phyloP scores from a whole-genome alignment of 2,329 filamentous ascomycete genomes.

The Epichloe typhina region DNA sequence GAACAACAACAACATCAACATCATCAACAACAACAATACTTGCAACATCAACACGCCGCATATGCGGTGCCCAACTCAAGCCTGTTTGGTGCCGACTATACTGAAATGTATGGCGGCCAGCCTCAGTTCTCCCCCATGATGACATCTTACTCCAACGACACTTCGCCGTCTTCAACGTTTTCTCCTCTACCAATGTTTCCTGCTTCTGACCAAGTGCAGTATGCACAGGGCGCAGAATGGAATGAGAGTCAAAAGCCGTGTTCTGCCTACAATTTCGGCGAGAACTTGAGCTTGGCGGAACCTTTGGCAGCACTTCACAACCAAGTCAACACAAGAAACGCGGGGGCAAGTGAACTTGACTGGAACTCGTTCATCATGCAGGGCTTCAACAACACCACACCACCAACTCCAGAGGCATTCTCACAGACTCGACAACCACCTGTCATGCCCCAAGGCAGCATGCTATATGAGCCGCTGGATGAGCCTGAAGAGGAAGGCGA shows the following conservation, averaged over 20 bases:
- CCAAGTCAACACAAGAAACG: slow-evolving; percentile 4
- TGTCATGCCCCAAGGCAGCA: slow-evolving; percentile 34
- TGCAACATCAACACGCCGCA: slow-evolving; percentile 21
- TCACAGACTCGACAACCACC: slow-evolving; percentile 37
- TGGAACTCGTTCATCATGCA: slow-evolving; percentile 35
- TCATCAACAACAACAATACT: slow-evolving; percentile 10
- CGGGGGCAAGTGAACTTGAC: slow-evolving; percentile 13
- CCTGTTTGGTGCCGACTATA: slow-evolving; percentile 23
- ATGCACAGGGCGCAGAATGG: slow-evolving; percentile 27
- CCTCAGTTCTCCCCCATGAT: slow-evolving; percentile 37
- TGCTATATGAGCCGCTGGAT: slow-evolving; percentile 35
- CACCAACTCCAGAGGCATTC: slow-evolving; percentile 47
- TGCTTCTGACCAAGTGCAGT: slow-evolving; percentile 24
- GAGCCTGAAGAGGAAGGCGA: slow-evolving; percentile 50
- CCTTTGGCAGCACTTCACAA: slow-evolving; percentile 17
- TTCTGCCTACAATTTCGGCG: slow-evolving; percentile 14
- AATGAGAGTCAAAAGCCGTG: slow-evolving; percentile 18
- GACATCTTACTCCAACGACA: slow-evolving; percentile 42
- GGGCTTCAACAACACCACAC: slow-evolving; percentile 35
- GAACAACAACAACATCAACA: not conserved
- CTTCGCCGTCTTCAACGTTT: slow-evolving; percentile 41
- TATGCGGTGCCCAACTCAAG: slow-evolving; percentile 26
- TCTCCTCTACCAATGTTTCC: slow-evolving; percentile 38
- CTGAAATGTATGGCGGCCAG: slow-evolving; percentile 27
- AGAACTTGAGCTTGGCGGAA: slow-evolving; percentile 14